Base-by-base conservation (phyloP, 1,284 basidiomycete species). In the Puccinia triticina region DNA sequence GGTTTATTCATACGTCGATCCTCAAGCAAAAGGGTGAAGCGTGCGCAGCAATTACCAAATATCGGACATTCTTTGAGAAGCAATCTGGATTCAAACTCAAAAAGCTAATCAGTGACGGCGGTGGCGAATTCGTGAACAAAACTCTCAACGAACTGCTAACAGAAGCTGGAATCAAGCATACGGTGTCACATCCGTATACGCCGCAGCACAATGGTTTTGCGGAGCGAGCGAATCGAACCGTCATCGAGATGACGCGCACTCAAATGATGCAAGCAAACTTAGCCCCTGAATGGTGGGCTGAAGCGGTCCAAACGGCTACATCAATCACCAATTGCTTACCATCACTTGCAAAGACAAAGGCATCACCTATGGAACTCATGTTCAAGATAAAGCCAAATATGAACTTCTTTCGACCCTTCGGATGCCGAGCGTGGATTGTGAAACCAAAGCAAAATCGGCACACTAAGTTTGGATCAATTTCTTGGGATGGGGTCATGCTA, bases 121-220 rank as follows among this genome's bases (percentile, higher is more conserved):
- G 40, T 43, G 40, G 40, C 12, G 40, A 43, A 43, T 43, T 43
- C 40, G 40, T 43, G 40, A 43, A 43, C n/a, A 3, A 50, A 48
- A 50, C 26, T 48, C 48, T 53, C 14, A 10, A 2, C 2, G 53
- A 74, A 4, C 8, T 23, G 2, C 48, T 74, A 2, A 40, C 34
- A 1, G 2, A 10, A 5, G 18, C 2, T 2, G 72, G 46, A 18
- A 74, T 74, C 18, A 4, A 32, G 8, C 72, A 74, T 34, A 55
- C 2, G 8, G 50, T 74, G 2, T 53, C 34, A 37, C 72, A 48
- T 18, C 74, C 74, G 26, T 77, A 77, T 34, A 59, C 48, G 2
- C 73, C 48, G 4, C 46, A 75, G 40, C 21, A 75, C 50, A 75
- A 75, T 32, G 73, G 73, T 2, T 34, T 59, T 1, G 48, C 73